Conservation (phyloP, 441 rosid genomes). For the Bruguiera hainesii region DNA sequence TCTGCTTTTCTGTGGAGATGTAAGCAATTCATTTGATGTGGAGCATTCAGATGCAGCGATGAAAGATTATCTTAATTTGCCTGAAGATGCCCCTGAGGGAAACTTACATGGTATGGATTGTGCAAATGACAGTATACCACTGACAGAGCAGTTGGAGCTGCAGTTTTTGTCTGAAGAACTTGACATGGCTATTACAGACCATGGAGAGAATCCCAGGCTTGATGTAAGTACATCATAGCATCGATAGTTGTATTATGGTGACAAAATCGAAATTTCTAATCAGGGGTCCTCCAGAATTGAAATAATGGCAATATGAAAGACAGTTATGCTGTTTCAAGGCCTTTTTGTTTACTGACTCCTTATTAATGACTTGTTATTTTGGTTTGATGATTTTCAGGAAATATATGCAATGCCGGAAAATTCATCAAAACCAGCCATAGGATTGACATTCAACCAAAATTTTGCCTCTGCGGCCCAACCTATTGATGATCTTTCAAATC, state of each 20-base stretch:
- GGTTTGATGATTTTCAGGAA: conserved; percentile 46
- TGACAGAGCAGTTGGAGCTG: conserved; percentile 66
- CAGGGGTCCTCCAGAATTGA: neutral
- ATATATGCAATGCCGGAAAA: conserved; percentile 54
- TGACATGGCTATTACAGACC: conserved; percentile 69
- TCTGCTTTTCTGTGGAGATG: conserved; percentile 43
- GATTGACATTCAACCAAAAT: conserved; percentile 33
- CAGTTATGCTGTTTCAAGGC: neutral
- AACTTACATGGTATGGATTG: conserved; percentile 46
- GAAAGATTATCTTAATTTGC: conserved; percentile 52
- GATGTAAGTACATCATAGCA: conserved; percentile 47
- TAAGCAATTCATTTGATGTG: conserved; percentile 37
- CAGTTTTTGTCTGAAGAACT: conserved; percentile 81
- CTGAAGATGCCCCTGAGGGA: conserved; percentile 45
- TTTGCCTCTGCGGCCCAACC: conserved; percentile 31
- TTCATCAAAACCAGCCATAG: conserved; percentile 31
- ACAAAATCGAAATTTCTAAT: neutral
- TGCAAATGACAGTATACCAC: conserved; percentile 34
- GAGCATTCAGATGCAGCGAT: conserved; percentile 41
- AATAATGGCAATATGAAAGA: neutral
- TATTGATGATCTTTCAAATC: conserved; percentile 40
- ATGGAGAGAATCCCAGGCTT: conserved; percentile 72
- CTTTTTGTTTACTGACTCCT: neutral
- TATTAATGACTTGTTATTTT: conserved; percentile 20
- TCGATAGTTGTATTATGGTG: neutral